Evolutionary conservation across 176 grass and related monocot genomes (phyloP).

Genomic region (Leersia perrieri): DNA sequence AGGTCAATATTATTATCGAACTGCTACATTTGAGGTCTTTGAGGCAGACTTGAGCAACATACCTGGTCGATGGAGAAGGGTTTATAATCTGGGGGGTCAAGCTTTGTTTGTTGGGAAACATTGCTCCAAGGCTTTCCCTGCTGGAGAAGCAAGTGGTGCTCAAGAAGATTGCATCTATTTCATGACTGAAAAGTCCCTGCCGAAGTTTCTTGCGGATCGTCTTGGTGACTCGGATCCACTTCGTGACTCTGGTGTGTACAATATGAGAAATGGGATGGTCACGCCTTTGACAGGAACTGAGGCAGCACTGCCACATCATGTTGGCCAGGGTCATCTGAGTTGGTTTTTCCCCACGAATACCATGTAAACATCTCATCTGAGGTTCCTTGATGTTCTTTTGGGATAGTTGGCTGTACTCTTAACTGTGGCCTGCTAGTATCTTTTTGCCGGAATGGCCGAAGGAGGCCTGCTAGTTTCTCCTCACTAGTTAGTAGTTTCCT

Average conservation of each 20-base stretch:
- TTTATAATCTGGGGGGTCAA: background rate
- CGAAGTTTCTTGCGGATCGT: background rate
- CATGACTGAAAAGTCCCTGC: background rate
- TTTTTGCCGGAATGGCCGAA: no score
- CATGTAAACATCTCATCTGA: background rate
- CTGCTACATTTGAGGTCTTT: background rate
- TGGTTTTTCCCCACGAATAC: background rate
- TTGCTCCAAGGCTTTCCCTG: slow-evolving; percentile 15
- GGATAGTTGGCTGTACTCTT: background rate
- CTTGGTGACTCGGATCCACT: no score
- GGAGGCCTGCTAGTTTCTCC: no score
- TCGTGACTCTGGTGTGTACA: background rate
- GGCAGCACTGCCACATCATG: background rate
- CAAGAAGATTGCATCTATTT: slow-evolving; percentile 19
- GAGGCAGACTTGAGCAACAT: background rate
- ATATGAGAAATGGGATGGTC: slow-evolving; percentile 5
- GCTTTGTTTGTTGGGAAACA: slow-evolving; percentile 24
- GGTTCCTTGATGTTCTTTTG: no score
- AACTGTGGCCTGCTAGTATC: no score
- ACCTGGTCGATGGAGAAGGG: background rate
- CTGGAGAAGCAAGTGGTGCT: background rate
- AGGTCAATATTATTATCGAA: background rate
- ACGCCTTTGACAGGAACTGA: background rate
- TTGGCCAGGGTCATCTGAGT: background rate
- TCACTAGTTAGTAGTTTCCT: no score